A percentile compares a stretch with the other conserved stretches of the same genome.
phyloP scores from a whole-genome alignment of 2,329 filamentous ascomycete species.

The Aspergillus sp. region DNA sequence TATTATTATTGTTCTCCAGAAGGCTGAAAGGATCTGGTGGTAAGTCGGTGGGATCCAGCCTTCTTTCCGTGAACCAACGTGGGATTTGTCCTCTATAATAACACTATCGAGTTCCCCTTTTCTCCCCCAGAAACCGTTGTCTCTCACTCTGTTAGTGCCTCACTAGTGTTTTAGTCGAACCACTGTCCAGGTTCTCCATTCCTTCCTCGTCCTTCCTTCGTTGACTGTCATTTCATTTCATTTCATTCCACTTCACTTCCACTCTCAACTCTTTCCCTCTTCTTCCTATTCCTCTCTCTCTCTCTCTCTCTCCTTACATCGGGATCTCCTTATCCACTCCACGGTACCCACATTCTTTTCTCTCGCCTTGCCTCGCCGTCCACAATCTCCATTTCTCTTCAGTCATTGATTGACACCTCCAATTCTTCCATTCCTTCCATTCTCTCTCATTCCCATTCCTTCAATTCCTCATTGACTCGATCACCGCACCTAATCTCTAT shows the following conservation, averaged over 20 bases:
- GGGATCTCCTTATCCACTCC: neutral
- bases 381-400: neutral
- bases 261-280: neutral
- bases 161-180: neutral
- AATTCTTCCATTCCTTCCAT: conserved; percentile 5
- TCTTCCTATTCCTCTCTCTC: conserved; percentile 6
- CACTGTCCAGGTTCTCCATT: neutral
- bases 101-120: neutral
- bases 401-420: conserved; percentile 6
- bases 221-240: no score
- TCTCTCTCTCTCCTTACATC: neutral
- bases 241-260: no score
- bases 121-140: neutral
- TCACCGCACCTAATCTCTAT: no score
- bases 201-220: neutral
- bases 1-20: no score
- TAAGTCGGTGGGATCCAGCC: no score
- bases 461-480: conserved; percentile 1
- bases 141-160: conserved; percentile 2
- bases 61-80: no score
- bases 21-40: no score
- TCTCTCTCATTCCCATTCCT: conserved; percentile 1
- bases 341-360: neutral
- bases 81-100: no score
- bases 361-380: conserved; percentile 3